These are phyloP conservation scores for Ligustrum vulgare DNA, from an alignment of 257 asterid species.

Conservation along the genomic window DNA sequence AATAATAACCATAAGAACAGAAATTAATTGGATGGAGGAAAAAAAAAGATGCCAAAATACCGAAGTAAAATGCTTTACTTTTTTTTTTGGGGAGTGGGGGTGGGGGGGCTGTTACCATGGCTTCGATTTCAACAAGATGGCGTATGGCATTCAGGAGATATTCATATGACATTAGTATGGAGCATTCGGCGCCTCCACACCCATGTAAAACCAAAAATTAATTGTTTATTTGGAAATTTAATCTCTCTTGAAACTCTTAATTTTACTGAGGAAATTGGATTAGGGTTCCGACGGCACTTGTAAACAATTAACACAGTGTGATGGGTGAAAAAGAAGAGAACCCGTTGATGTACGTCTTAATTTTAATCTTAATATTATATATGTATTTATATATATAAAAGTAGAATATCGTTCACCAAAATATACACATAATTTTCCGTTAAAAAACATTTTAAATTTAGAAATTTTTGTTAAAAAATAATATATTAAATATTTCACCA, in stretches of 20 bases:
- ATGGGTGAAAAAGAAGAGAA: too few relatives aligned
- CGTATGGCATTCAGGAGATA: slow-evolving; percentile 34
- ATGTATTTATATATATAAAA: too few relatives aligned
- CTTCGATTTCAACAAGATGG: slow-evolving; percentile 41
- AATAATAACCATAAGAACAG: background rate
- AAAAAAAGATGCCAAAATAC: background rate
- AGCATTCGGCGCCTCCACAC: background rate
- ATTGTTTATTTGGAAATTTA: background rate
- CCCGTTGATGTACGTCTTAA: too few relatives aligned
- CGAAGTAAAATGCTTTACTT: background rate
- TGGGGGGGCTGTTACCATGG: slow-evolving; percentile 37
- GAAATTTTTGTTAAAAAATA: too few relatives aligned
- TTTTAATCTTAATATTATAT: too few relatives aligned
- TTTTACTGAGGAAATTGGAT: background rate
- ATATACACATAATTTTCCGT: too few relatives aligned
- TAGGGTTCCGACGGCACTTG: background rate
- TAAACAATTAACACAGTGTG: too few relatives aligned
- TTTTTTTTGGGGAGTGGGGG: too few relatives aligned
- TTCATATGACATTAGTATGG: slow-evolving; percentile 14
- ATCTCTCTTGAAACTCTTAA: background rate
- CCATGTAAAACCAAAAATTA: background rate
- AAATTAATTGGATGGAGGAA: background rate
- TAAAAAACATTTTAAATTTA: too few relatives aligned
- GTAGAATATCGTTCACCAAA: too few relatives aligned
- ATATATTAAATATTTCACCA: too few relatives aligned